Evolutionary conservation across 352 stramenopile genomes (phyloP).

Genomic region (Globisporangium barbulae): DNA sequence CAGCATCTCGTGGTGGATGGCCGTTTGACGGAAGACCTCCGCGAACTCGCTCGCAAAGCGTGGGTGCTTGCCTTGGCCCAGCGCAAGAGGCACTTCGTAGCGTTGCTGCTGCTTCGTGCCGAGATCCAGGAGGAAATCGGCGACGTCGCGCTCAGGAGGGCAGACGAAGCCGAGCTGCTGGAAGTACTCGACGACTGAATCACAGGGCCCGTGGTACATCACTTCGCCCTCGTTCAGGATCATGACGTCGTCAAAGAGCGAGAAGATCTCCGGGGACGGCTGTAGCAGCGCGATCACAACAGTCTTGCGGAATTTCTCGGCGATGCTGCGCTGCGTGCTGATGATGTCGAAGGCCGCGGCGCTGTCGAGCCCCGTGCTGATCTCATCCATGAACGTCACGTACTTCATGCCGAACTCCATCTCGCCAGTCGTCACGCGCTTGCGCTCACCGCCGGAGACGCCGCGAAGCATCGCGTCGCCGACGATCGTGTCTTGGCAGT

Average conservation of each 20-base stretch:
- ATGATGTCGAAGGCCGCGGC: slow-evolving; percentile 70
- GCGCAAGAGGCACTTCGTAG: slow-evolving; percentile 23
- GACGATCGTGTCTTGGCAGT: slow-evolving; percentile 19
- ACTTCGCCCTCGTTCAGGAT: slow-evolving; percentile 89
- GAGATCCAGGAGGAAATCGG: slow-evolving; percentile 87
- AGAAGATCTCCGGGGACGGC: slow-evolving; percentile 90
- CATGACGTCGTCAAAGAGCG: slow-evolving; percentile 92
- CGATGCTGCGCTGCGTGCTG: slow-evolving; percentile 39
- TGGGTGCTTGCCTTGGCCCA: slow-evolving; percentile 9
- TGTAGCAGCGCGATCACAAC: slow-evolving; percentile 83
- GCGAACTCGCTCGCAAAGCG: slow-evolving; percentile 24
- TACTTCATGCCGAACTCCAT: slow-evolving; percentile 83
- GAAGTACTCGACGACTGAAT: slow-evolving; percentile 79
- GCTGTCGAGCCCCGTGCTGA: slow-evolving; percentile 89
- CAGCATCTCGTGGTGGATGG: neutral
- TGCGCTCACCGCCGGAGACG: slow-evolving; percentile 69
- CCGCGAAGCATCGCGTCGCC: slow-evolving; percentile 60
- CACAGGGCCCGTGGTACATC: slow-evolving; percentile 80
- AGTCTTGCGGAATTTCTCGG: slow-evolving; percentile 48
- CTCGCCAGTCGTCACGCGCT: slow-evolving; percentile 36
- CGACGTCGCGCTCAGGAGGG: slow-evolving; percentile 53
- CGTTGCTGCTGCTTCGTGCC: slow-evolving; percentile 35
- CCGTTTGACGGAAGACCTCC: neutral
- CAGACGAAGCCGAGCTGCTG: slow-evolving; percentile 34
- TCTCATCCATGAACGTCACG: slow-evolving; percentile 88